Base-by-base conservation (phyloP, 345 rosid species). In the Bruguiera parviflora region DNA sequence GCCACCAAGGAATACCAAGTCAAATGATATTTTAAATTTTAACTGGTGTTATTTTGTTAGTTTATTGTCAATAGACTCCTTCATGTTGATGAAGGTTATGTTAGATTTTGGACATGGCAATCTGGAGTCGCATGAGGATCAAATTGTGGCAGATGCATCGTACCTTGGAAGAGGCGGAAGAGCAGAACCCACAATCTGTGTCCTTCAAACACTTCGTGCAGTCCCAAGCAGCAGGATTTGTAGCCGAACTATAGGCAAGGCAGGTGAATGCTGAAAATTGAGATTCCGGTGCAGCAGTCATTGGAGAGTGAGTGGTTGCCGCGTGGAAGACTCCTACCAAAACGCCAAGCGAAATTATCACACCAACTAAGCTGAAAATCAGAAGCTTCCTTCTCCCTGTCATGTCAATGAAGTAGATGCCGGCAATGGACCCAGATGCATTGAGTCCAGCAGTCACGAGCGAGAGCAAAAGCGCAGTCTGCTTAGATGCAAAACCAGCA, bases 401-500 rank as follows among this genome's bases (percentile, higher is more conserved):
- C 72, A 89, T 83, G 75, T 93, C 97, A 2, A 93, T 79, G 80
- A 89, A 85, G 73, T 77, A 85, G 53, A 90, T 86, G 82, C 96
- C 89, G 13, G 84, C 84, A 37, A 89, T 66, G 68, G 96, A 86
- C 43, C 97, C 96, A 0, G 75, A 33, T 5, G 96, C 96, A 20
- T 90, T 93, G 58, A 93, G 88, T 16, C 96, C 91, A 3, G 98
- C 71, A 0, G 85, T 87, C 64, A 90, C 81, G 10, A 90, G 85
- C 25, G 93, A 89, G 21, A 90, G 92, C 53, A 86, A 85, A 35
- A 93, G 81, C 11, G 98, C 98, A 1, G 96, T 93, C 70, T 57
- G 76, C 78, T 93, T 93, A 9, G 97, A 93, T 4, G 98, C 97
- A 5, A 81, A 81, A 66, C 98, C 97, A 5, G 98, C 97, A 0